Conservation (phyloP, 345 rosid genomes). For the Moricandia arvensis region DNA sequence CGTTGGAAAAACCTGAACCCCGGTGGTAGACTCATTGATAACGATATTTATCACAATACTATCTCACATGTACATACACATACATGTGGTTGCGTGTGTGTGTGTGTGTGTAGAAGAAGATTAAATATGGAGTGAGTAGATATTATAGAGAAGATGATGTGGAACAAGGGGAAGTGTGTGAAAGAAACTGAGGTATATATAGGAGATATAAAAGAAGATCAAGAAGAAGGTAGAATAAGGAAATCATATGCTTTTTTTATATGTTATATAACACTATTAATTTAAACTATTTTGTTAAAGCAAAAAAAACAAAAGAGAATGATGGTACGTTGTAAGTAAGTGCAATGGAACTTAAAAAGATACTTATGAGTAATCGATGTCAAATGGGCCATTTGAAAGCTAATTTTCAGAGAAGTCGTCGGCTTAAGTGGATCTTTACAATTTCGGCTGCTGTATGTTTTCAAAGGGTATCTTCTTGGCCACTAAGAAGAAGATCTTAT, state of each 20-base stretch:
- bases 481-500: too few relatives aligned
- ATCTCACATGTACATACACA: neutral
- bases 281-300: neutral
- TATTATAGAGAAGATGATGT: slow-evolving; percentile 19
- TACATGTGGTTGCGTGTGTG: slow-evolving; percentile 9
- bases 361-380: slow-evolving; percentile 25
- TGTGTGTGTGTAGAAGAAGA: slow-evolving; percentile 12
- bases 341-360: slow-evolving; percentile 24
- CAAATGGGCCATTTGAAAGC: slow-evolving; percentile 27
- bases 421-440: slow-evolving; percentile 32
- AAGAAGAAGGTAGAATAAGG: slow-evolving; percentile 4
- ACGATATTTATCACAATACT: slow-evolving; percentile 13
- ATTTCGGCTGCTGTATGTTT: slow-evolving; percentile 34
- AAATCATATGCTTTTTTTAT: slow-evolving; percentile 16
- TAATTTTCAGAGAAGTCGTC: slow-evolving; percentile 31
- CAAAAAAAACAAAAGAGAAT: slow-evolving; percentile 26
- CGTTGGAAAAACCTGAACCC: slow-evolving; percentile 84
- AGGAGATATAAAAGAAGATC: slow-evolving; percentile 11
- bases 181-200: slow-evolving; percentile 37
- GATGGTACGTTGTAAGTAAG: slow-evolving; percentile 30
- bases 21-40: slow-evolving; percentile 67
- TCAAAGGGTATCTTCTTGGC: too few relatives aligned
- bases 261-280: slow-evolving; percentile 1
- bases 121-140: neutral
- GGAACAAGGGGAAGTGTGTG: slow-evolving; percentile 39